Base-by-base conservation (phyloP, 2,329 filamentous ascomycete genomes). In the Didymella pinodella region DNA sequence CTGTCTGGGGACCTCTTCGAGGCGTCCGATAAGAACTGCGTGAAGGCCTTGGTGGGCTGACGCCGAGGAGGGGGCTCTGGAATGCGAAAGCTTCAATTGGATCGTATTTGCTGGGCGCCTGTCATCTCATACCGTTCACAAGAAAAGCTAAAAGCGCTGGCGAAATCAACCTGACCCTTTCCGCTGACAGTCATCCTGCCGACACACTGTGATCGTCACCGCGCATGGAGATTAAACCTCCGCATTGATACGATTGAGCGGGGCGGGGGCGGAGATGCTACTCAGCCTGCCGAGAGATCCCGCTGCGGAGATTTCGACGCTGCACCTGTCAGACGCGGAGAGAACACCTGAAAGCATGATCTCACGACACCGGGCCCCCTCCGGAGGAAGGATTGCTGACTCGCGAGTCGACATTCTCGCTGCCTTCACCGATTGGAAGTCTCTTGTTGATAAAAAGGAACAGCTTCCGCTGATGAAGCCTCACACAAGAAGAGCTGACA, bases 401-500 rank as follows among this genome's bases (percentile, higher is more conserved):
- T 56, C 38, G 45, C 34, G 29, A 38, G 16, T 46, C 41, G 59
- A n/a, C 41, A n/a, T 16, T 44, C 32, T 46, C 38, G 32, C 41
- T 16, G 26, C 25, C 45, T 50, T 56, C 45, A 63, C 57, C 61
- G 53, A 53, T 58, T 38, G 44, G n/a, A 8, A 31, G 12, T 41
- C n/a, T 49, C 55, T n/a, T 51, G 52, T 62, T 45, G 65, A 65
- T 62, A 67, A 64, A 63, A 62, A 46, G 28, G 52, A 46, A 41
- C 44, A 57, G 22, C 28, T 44, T 50, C 45, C 29, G 41, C 41
- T 47, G 50, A 46, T 59, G 46, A 32, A 54, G 40, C 34, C 50
- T 59, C 41, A 54, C 50, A 59, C 59, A 59, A 65, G 56, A 56
- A 36, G 57, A 61, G 64, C 70, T 68, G 64, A 60, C 65, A 68